Percentiles rank a stretch among this genome's conserved stretches.
Evolutionary conservation across 1,284 basidiomycete species (phyloP).

Genomic region (Marasmius oreades): DNA sequence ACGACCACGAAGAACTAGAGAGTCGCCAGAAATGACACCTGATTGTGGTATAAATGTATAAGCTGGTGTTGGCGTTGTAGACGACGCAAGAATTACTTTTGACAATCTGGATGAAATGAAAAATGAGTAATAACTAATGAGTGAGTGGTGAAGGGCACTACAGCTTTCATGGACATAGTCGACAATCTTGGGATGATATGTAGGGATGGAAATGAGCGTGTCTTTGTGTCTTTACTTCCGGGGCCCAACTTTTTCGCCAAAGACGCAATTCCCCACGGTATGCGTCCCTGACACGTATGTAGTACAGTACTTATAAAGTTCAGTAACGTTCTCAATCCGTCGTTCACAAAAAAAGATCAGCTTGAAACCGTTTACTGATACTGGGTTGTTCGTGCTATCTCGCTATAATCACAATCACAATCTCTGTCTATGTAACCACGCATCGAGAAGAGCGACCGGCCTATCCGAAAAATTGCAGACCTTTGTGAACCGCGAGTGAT

Average conservation of each 20-base stretch:
- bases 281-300: background rate
- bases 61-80: conserved; percentile 11
- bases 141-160: conserved; percentile 30
- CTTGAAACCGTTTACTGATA: too few species aligned
- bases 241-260: too few species aligned
- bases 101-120: conserved; percentile 46
- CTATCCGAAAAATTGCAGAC: too few species aligned
- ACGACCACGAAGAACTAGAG: conserved; percentile 76
- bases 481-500: too few species aligned
- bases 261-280: background rate
- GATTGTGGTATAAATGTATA: conserved; percentile 19
- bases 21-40: conserved; percentile 90
- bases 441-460: too few species aligned
- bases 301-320: too few species aligned
- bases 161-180: conserved; percentile 68
- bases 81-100: conserved; percentile 49
- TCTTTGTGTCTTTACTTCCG: too few species aligned
- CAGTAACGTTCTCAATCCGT: too few species aligned
- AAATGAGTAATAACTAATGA: background rate
- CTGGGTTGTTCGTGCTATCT: too few species aligned
- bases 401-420: too few species aligned
- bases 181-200: background rate
- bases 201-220: background rate
- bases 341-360: too few species aligned
- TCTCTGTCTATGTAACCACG: too few species aligned